phyloP scores from a whole-genome alignment of 257 asterid species.

The Misopates orontium region DNA sequence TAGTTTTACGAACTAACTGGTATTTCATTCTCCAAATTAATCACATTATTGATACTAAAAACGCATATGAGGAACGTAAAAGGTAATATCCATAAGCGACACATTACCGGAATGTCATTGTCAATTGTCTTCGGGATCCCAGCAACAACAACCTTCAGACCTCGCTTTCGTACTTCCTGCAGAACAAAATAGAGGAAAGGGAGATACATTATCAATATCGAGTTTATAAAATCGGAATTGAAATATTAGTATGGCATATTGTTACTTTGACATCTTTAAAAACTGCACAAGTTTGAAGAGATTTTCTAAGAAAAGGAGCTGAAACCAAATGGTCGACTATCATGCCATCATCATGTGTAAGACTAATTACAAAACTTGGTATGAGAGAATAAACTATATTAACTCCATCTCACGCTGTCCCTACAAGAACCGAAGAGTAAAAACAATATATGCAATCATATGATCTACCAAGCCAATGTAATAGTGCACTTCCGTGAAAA shows the following conservation, averaged over 20 bases:
- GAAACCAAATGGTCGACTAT: slow-evolving; percentile 6
- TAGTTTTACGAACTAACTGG: slow-evolving; percentile 15
- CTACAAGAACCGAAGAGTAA: background rate
- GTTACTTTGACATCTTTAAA: background rate
- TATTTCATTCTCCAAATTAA: slow-evolving; percentile 15
- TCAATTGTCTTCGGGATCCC: slow-evolving; percentile 97
- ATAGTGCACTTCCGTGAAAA: slow-evolving; percentile 4
- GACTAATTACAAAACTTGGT: slow-evolving; percentile 7
- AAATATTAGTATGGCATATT: slow-evolving; percentile 6
- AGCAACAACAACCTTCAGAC: slow-evolving; percentile 78
- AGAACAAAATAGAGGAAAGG: slow-evolving; percentile 23
- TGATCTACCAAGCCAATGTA: slow-evolving; percentile 14
- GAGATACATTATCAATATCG: slow-evolving; percentile 11
- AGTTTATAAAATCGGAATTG: background rate
- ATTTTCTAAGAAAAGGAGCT: slow-evolving; percentile 1
- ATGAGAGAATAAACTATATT: background rate
- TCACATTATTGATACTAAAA: slow-evolving; percentile 17
- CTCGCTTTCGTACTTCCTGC: slow-evolving; percentile 87
- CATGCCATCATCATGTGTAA: slow-evolving; percentile 12
- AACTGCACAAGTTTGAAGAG: background rate
- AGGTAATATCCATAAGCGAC: slow-evolving; percentile 14
- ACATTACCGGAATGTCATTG: slow-evolving; percentile 85
- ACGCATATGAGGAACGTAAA: slow-evolving; percentile 6
- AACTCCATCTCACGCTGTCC: background rate
- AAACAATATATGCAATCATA: background rate